Evolutionary conservation across 441 rosid genomes (phyloP).

Genomic region (Gossypium lobatum): DNA sequence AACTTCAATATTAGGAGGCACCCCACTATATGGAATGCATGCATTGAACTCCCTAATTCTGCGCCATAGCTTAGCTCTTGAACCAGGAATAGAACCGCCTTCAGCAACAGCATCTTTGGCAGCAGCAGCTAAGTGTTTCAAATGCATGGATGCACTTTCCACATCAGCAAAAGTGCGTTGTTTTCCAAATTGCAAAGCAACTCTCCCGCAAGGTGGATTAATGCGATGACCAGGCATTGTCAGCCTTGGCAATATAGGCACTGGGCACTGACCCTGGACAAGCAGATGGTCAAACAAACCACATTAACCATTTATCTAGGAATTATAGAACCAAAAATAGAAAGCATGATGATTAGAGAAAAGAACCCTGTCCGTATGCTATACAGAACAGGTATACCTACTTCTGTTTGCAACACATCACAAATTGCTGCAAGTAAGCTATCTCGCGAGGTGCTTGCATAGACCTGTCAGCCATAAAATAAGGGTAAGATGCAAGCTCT

Average conservation of each 20-base stretch:
- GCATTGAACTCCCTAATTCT: slow-evolving; percentile 99
- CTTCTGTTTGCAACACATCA: slow-evolving; percentile 94
- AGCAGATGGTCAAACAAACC: slow-evolving; percentile 17
- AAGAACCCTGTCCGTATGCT: slow-evolving; percentile 19
- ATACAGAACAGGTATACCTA: slow-evolving; percentile 48
- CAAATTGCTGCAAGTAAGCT: slow-evolving; percentile 94
- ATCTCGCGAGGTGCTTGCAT: slow-evolving; percentile 96
- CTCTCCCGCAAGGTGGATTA: slow-evolving; percentile 98
- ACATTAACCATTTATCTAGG: slow-evolving; percentile 9
- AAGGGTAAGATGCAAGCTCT: slow-evolving; percentile 27
- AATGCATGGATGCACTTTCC: slow-evolving; percentile 77
- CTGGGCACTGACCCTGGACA: slow-evolving; percentile 78
- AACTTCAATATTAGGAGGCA: slow-evolving; percentile 77
- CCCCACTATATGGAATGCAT: slow-evolving; percentile 82
- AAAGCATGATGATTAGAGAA: background rate
- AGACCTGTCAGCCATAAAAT: slow-evolving; percentile 52
- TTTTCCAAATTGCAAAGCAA: slow-evolving; percentile 48
- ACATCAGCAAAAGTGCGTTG: slow-evolving; percentile 53
- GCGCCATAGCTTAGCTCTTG: slow-evolving; percentile 97
- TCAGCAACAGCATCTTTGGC: slow-evolving; percentile 99
- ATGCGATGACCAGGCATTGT: slow-evolving; percentile 99
- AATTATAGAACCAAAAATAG: background rate
- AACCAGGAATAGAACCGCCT: slow-evolving; percentile 96
- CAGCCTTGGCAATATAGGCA: slow-evolving; percentile 90
- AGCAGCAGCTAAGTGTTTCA: slow-evolving; percentile 93